Base-by-base conservation (phyloP, 1,284 basidiomycete genomes). In the Marasmius tenuissimus region DNA sequence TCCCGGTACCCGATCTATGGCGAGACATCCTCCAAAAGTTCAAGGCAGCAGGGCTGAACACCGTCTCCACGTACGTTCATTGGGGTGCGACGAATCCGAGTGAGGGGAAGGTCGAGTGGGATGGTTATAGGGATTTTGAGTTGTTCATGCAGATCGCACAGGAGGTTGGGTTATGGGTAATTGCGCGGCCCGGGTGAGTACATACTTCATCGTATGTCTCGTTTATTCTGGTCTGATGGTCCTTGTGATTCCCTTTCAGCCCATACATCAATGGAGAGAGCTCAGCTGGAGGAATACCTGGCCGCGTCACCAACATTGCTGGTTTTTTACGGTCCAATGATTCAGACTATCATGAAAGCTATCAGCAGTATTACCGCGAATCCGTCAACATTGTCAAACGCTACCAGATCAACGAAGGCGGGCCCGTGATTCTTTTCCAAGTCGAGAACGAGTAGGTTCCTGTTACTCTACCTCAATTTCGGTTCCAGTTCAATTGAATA, bases 31-130 rank as follows among this genome's bases (percentile, higher is more conserved):
- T 66, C 0, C 51, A 66, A 52, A 66, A 66, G 47, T 42, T 60
- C 35, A 63, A 65, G 54, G 62, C 64, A 18, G 58, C 62, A 14
- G 65, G 65, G 7, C 47, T 66, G 39, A 66, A 66, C 35, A 37
- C 50, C 10, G 51, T 63, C 20, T 39, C 40, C 18, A 48, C 42
- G 22, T 56, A 54, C 39, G 37, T 52, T 16, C 60, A 61, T 52
- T 58, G 56, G 60, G 60, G 60, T 14, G 39, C 47, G 20, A 58
- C 56, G 18, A 49, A 56, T 33, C 60, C 60, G 9, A 58, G 18
- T 20, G 35, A 51, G 20, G 49, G 50, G 20, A 18, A 16, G 10
- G 60, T 61, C 5, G 48, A 55, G 7, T 61, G 39, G 39, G 54
- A 56, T 16, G 56, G 54, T 1, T 55, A 61, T 55, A 20, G 54